phyloP scores from a whole-genome alignment of 108 stramenopile genomes.

The Mayamaea pseudoterrestris region DNA sequence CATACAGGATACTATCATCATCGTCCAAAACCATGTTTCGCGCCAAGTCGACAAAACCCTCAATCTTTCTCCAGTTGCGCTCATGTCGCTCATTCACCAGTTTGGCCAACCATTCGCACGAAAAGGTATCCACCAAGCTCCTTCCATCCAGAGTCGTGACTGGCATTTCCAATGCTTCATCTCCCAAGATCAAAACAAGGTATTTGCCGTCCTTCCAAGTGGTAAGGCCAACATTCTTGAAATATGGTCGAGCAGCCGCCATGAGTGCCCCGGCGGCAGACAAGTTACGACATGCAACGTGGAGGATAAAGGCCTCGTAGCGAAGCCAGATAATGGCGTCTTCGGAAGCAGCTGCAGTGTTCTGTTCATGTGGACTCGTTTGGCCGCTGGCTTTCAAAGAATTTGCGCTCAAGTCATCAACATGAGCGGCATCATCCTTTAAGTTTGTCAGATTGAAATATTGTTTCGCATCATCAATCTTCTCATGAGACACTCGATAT shows the following conservation, averaged over 20 bases:
- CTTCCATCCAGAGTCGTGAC: constrained; percentile 4
- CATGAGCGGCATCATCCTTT: constrained; percentile 43
- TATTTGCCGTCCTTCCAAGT: constrained; percentile 59
- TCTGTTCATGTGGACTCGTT: no score
- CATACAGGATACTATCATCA: no score
- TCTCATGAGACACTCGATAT: constrained; percentile 66
- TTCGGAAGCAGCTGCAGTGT: no score
- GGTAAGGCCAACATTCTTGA: constrained; percentile 83
- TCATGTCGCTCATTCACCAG: constrained; percentile 74
- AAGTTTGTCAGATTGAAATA: constrained; percentile 68
- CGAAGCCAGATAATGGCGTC: no score
- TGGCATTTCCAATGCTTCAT: constrained; percentile 88
- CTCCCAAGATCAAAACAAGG: constrained; percentile 78
- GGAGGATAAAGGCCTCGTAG: constrained; percentile 83
- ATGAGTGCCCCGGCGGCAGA: constrained; percentile 54
- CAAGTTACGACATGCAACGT: constrained; percentile 70
- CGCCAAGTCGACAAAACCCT: constrained; percentile 51
- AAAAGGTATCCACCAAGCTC: background rate
- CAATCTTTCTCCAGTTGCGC: constrained; percentile 81
- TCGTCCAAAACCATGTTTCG: constrained; percentile 21
- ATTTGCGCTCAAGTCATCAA: no score
- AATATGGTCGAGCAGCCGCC: constrained; percentile 64
- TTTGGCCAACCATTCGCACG: constrained; percentile 48
- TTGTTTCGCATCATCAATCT: constrained; percentile 35
- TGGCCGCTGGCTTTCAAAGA: no score